Percentiles rank a stretch among this genome's conserved stretches.
phyloP scores from a whole-genome alignment of 139 green algal species.

The Pedinophyceae sp. region DNA sequence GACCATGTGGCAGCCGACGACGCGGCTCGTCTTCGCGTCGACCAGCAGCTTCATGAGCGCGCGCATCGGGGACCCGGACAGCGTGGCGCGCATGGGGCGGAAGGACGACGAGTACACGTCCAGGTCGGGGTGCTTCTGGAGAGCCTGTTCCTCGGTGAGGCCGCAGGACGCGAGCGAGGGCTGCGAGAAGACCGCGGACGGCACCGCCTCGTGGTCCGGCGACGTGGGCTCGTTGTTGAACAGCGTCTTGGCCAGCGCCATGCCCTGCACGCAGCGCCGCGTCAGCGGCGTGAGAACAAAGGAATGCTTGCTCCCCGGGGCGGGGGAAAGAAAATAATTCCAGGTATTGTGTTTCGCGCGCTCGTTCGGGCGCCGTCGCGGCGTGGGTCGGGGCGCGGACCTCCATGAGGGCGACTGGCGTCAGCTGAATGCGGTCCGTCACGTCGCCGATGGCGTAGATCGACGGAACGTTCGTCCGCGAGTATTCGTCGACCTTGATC shows the following conservation, averaged over 20 bases:
- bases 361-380: too few species aligned
- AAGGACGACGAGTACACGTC: conserved; percentile 87
- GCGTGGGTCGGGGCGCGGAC: too few species aligned
- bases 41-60: conserved; percentile 88
- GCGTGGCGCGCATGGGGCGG: conserved; percentile 83
- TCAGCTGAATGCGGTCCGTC: conserved; percentile 52
- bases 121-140: conserved; percentile 35
- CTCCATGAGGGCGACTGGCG: conserved; percentile 34
- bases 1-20: conserved; percentile 89
- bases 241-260: conserved; percentile 77
- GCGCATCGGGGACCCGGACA: conserved; percentile 57
- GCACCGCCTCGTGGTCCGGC: conserved; percentile 61
- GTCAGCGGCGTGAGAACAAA: too few species aligned
- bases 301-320: too few species aligned
- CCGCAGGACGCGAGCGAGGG: conserved; percentile 60
- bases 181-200: conserved; percentile 74
- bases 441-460: conserved; percentile 93
- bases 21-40: conserved; percentile 31
- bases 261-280: conserved; percentile 33
- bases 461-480: conserved; percentile 50
- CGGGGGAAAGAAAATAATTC: too few species aligned
- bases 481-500: conserved; percentile 80
- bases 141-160: conserved; percentile 50
- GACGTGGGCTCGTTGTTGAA: conserved; percentile 57
- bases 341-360: too few species aligned